Evolutionary conservation across 495 filamentous ascomycete genomes (phyloP).

Genomic region (Xylaria curta): DNA sequence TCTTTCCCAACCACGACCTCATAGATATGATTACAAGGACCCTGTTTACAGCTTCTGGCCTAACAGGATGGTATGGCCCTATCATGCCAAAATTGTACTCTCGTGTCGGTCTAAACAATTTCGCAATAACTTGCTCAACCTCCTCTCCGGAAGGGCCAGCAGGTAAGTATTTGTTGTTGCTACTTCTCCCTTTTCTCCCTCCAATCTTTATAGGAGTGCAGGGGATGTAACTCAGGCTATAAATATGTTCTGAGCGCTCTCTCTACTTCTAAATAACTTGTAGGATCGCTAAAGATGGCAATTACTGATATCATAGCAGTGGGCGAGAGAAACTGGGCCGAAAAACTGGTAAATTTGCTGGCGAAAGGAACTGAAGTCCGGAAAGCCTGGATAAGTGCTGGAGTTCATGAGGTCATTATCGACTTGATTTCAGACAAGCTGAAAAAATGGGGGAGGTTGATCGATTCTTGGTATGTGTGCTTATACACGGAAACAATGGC

Average conservation of each 20-base stretch:
- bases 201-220: not conserved
- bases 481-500: not conserved
- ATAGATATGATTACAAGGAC: not conserved
- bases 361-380: not conserved
- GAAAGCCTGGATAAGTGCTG: not conserved
- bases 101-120: not conserved
- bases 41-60: not conserved
- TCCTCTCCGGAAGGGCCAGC: not conserved
- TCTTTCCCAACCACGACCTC: conserved; percentile 1
- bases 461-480: not conserved
- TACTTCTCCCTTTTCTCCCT: not conserved
- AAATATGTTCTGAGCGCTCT: not conserved
- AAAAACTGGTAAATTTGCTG: not conserved
- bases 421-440: not conserved
- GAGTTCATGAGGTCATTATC: not conserved
- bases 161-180: not conserved
- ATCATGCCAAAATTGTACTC: not conserved
- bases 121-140: not conserved
- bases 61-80: not conserved
- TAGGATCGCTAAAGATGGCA: not conserved
- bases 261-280: not conserved
- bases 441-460: not conserved
- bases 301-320: not conserved
- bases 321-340: not conserved
- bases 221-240: not conserved